phyloP scores from a whole-genome alignment of 225 moss, liverwort and hornwort genomes.

The Neckera pumila region DNA sequence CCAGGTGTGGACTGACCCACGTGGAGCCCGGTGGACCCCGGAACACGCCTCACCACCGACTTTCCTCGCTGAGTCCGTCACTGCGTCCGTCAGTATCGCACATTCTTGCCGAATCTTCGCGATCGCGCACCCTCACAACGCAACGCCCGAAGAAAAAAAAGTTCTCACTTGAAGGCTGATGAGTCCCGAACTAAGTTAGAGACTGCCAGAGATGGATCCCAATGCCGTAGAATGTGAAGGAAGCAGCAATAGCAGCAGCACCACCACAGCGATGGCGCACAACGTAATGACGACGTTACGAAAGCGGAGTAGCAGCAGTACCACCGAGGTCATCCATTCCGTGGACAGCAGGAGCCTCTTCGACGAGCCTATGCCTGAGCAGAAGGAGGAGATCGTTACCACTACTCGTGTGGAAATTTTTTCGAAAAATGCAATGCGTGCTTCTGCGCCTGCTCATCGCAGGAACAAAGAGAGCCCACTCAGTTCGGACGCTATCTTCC shows the following conservation, averaged over 20 bases:
- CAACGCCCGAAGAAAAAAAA: background rate
- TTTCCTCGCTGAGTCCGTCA: background rate
- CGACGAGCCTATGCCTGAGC: slow-evolving; percentile 7
- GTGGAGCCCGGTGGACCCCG: background rate
- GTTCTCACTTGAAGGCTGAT: background rate
- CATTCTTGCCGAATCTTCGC: background rate
- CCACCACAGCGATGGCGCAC: background rate
- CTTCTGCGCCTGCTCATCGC: slow-evolving; percentile 55
- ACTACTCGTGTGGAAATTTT: background rate
- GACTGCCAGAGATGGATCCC: background rate
- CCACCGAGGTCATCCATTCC: background rate
- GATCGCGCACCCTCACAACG: background rate
- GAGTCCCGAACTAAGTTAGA: too few species aligned
- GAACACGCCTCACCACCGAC: background rate
- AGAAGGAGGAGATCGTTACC: background rate
- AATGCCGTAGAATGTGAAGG: background rate
- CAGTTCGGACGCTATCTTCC: slow-evolving; percentile 87
- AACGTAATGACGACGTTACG: background rate
- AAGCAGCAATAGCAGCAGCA: background rate
- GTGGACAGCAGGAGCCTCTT: background rate
- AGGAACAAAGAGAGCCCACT: slow-evolving; percentile 73
- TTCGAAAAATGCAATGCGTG: slow-evolving; percentile 7
- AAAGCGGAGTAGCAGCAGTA: background rate
- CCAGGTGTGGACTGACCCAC: background rate
- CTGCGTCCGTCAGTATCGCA: background rate